Conservation (phyloP, 2,329 filamentous ascomycete genomes). For the Phialophora verrucosa region DNA sequence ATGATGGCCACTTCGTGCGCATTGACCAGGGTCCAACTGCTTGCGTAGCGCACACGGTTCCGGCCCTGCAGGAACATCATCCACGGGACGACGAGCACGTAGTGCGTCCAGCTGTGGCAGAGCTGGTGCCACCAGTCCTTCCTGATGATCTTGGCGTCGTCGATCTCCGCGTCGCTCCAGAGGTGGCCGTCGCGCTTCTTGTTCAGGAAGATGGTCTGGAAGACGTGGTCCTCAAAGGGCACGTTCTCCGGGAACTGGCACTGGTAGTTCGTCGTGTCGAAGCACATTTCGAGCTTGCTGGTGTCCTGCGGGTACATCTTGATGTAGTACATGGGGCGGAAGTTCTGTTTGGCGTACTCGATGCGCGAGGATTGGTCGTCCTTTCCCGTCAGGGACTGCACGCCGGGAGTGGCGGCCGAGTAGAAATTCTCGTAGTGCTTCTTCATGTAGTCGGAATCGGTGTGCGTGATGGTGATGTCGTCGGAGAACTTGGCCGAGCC, state of each 20-base stretch:
- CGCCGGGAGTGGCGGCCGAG: constrained; percentile 42
- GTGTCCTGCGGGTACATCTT: constrained; percentile 60
- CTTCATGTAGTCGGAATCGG: constrained; percentile 63
- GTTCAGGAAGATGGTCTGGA: constrained; percentile 70
- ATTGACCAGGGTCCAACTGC: constrained; percentile 70
- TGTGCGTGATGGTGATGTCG: constrained; percentile 67
- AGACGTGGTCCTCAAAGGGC: constrained; percentile 66
- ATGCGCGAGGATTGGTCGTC: constrained; percentile 34
- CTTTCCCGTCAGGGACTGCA: constrained; percentile 22
- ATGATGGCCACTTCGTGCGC: constrained; percentile 74
- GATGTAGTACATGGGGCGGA: constrained; percentile 67
- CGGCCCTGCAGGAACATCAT: constrained; percentile 74
- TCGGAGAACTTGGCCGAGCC: constrained; percentile 71
- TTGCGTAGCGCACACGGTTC: constrained; percentile 67
- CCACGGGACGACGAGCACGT: constrained; percentile 67
- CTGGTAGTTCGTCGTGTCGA: constrained; percentile 78
- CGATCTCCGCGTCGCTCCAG: constrained; percentile 64
- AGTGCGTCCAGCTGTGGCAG: constrained; percentile 66
- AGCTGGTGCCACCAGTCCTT: constrained; percentile 69
- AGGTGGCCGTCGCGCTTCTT: constrained; percentile 59
- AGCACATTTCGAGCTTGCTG: constrained; percentile 66
- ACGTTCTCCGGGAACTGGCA: constrained; percentile 64
- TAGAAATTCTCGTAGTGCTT: constrained; percentile 44
- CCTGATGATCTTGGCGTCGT: constrained; percentile 61
- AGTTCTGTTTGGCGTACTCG: constrained; percentile 48